phyloP scores from a whole-genome alignment of 345 rosid genomes.

The Aquilaria malaccensis region DNA sequence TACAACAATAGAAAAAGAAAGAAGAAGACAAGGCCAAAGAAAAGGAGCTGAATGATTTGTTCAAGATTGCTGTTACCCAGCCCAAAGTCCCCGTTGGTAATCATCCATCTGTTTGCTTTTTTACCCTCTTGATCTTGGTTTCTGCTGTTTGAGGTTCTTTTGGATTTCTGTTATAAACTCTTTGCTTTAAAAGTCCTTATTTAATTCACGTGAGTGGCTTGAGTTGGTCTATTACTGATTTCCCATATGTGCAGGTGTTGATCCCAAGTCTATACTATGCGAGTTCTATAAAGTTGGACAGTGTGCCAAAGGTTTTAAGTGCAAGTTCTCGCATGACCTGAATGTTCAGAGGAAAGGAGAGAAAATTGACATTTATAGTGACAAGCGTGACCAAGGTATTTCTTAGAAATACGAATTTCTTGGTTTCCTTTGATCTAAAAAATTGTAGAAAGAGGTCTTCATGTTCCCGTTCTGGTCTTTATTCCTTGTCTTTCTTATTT shows the following conservation, averaged over 20 bases:
- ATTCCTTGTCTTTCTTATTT: background rate
- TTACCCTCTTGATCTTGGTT: constrained; percentile 3
- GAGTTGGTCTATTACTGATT: background rate
- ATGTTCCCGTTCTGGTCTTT: constrained; percentile 4
- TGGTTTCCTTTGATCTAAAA: background rate
- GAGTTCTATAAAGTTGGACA: constrained; percentile 64
- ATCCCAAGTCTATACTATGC: constrained; percentile 65
- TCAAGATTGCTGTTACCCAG: constrained; percentile 67
- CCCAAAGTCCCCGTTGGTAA: constrained; percentile 64
- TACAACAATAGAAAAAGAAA: constrained; percentile 41
- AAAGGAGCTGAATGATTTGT: constrained; percentile 60
- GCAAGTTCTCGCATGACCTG: constrained; percentile 71
- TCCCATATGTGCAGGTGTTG: constrained; percentile 42
- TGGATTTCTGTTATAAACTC: background rate
- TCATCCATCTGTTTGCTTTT: background rate
- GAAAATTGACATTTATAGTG: constrained; percentile 58
- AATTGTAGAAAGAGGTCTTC: background rate
- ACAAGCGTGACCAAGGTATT: constrained; percentile 44
- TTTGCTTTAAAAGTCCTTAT: background rate
- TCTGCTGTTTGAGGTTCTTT: background rate
- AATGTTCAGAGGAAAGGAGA: constrained; percentile 72
- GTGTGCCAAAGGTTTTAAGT: constrained; percentile 59
- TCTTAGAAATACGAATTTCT: background rate
- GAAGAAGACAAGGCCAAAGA: constrained; percentile 54
- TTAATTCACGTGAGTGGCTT: too few relatives aligned